These are phyloP conservation scores for Aspergillus tubingensis DNA, from an alignment of 2,329 filamentous ascomycete genomes.

Conservation along the genomic window DNA sequence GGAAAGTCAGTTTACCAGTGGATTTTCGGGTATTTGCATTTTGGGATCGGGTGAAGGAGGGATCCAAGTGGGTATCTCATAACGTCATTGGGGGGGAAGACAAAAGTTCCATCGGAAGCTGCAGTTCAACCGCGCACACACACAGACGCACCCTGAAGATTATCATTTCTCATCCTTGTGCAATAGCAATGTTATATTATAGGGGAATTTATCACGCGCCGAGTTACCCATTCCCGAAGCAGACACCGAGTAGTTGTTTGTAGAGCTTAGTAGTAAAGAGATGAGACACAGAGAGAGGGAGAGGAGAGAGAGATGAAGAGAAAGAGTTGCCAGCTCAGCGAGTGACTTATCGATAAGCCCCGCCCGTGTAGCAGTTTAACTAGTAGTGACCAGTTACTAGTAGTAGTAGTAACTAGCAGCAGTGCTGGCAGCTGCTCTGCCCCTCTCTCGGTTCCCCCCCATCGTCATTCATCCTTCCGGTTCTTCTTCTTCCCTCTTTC, in stretches of 20 bases:
- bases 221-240: neutral
- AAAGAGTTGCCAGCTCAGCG: constrained; percentile 13
- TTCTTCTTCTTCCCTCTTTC: constrained; percentile 17
- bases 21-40: constrained; percentile 8
- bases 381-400: no score
- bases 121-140: neutral
- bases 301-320: neutral
- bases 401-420: no score
- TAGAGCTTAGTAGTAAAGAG: neutral
- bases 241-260: neutral
- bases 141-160: no score
- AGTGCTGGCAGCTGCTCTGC: constrained; percentile 1
- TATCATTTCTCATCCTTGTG: no score
- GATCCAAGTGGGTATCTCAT: constrained; percentile 7
- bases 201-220: neutral
- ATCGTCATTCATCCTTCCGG: constrained; percentile 14
- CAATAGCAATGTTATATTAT: neutral
- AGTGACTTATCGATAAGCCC: constrained; percentile 27
- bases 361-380: neutral
- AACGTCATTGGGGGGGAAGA: constrained; percentile 5
- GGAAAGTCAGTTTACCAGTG: neutral
- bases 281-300: neutral
- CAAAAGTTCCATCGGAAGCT: constrained; percentile 1
- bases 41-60: constrained; percentile 5
- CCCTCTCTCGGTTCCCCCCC: constrained; percentile 9